These are phyloP conservation scores for Alternaria triticimaculans DNA, from an alignment of 2,329 filamentous ascomycete species.

Conservation along the genomic window DNA sequence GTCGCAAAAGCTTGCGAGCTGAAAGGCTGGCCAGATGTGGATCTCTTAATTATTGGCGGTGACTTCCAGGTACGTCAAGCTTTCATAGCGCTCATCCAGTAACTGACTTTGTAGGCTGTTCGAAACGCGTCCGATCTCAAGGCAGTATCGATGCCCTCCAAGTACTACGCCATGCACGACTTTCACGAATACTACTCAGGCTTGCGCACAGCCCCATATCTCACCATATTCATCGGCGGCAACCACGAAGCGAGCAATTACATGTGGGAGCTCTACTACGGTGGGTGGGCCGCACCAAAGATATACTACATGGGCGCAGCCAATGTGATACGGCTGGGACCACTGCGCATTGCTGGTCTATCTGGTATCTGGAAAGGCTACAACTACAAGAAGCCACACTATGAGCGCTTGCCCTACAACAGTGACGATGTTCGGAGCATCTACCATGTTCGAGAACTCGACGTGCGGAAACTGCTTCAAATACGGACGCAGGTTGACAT, in stretches of 20 bases:
- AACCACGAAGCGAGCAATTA: constrained; percentile 96
- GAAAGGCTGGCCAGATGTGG: constrained; percentile 80
- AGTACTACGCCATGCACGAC: constrained; percentile 87
- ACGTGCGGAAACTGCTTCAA: constrained; percentile 87
- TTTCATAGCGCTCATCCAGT: not conserved
- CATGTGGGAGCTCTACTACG: constrained; percentile 91
- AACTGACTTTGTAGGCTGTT: constrained; percentile 65
- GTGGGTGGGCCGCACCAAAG: constrained; percentile 94
- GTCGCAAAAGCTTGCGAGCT: constrained; percentile 71
- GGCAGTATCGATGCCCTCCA: constrained; percentile 86
- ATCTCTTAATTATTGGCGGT: constrained; percentile 91
- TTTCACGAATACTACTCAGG: constrained; percentile 96
- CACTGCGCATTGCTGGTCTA: constrained; percentile 84
- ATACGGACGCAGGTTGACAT: constrained; percentile 88
- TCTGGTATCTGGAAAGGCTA: constrained; percentile 95
- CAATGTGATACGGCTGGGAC: constrained; percentile 83
- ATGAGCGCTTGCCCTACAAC: constrained; percentile 86
- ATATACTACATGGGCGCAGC: constrained; percentile 97
- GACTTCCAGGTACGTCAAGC: constrained; percentile 77
- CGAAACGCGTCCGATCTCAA: constrained; percentile 88
- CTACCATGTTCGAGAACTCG: constrained; percentile 89
- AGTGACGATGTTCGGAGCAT: constrained; percentile 77
- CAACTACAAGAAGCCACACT: constrained; percentile 83
- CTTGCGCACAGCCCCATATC: constrained; percentile 75
- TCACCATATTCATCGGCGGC: constrained; percentile 90